Base-by-base conservation (phyloP, 2,329 filamentous ascomycete genomes). In the Exophiala mesophila region DNA sequence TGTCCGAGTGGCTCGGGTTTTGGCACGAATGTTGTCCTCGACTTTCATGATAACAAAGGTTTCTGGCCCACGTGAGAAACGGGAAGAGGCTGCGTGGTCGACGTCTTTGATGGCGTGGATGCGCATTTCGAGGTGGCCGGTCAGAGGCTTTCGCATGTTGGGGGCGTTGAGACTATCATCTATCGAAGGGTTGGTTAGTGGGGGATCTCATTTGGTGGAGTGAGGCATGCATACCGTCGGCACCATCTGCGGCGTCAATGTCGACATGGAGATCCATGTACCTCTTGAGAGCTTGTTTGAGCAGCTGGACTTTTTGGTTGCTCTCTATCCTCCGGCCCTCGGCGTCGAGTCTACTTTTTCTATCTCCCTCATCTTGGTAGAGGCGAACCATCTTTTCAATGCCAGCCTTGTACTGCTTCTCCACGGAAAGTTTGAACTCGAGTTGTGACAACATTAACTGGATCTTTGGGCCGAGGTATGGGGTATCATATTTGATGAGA, bases 311-410 rank as follows among this genome's bases (percentile, higher is more conserved):
- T 71, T 98, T 98, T 66, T 97, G 90, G 64, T 89, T 95, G 69
- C 90, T 97, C 69, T 98, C 92, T 48, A 94, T 83, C 44, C 85
- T 79, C 59, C 88, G 81, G 36, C 83, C 86, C 57, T 94, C 88
- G 30, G 92, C 92, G 65, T 98, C 92, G 44, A 85, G 82, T 63
- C 85, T 87, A 69, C 90, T 97, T 73, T 95, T 96, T 56, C 89
- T 82, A 62, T 98, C 92, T 20, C 92, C 90, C 64, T 97, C 92
- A 77, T 97, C 92, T 62, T 92, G 83, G 62, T 98, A 98, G 24
- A 98, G 74, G 63, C 92, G 88, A 34, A 96, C 87, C 92, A 98
- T 97, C 72, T 98, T 98, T 67, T 98, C 92, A 56, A 98, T 92
- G 49, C 92, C 92, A 60, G 94, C 94, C 54, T 97, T 88, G 67